Conservation (phyloP, 2,329 filamentous ascomycete species). For the Hymenoscyphus fraxineus region DNA sequence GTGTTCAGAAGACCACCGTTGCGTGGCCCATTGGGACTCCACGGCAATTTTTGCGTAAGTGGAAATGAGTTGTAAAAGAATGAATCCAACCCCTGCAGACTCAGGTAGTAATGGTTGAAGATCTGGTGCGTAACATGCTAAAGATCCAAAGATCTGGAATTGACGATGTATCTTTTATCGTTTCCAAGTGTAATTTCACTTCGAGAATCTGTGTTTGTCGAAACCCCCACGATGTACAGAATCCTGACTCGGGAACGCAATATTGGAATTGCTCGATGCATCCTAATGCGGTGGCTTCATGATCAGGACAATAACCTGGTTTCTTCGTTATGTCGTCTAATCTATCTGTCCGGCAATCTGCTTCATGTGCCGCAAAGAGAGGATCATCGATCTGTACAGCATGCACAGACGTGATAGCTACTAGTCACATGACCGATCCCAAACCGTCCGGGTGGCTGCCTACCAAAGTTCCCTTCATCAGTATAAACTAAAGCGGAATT, state of each 20-base stretch:
- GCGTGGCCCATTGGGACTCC: not conserved
- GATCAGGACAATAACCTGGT: not conserved
- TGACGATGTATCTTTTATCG: not conserved
- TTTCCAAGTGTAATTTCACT: not conserved
- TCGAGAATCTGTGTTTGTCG: not conserved
- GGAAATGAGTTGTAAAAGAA: not conserved
- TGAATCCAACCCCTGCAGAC: too few relatives aligned
- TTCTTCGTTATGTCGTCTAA: not conserved
- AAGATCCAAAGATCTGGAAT: not conserved
- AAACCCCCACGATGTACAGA: not conserved
- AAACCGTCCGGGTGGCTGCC: too few relatives aligned
- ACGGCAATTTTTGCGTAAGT: not conserved
- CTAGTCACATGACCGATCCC: too few relatives aligned
- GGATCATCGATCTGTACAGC: not conserved
- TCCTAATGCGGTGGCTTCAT: not conserved
- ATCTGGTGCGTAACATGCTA: not conserved
- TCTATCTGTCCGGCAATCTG: not conserved
- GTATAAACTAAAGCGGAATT: too few relatives aligned
- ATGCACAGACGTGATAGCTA: not conserved
- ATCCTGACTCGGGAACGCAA: not conserved
- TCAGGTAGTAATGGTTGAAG: not conserved
- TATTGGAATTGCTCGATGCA: constrained; percentile 8
- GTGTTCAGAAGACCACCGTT: not conserved
- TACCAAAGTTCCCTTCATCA: too few relatives aligned
- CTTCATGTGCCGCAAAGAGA: not conserved